Conservation (phyloP, 108 stramenopile genomes). For the Bacterosira constricta region DNA sequence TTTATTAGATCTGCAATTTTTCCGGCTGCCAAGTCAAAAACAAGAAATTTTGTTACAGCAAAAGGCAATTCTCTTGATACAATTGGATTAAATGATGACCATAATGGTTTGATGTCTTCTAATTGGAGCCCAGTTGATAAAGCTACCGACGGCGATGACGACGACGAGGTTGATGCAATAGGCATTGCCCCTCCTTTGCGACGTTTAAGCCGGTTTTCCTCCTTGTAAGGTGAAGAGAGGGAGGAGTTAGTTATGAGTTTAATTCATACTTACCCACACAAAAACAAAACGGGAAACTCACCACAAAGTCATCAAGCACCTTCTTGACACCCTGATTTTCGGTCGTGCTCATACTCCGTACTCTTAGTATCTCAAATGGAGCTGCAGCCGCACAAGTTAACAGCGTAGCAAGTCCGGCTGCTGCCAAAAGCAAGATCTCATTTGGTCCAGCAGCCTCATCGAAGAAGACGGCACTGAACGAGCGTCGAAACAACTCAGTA, state of each 20-base stretch:
- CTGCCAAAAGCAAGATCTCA: conserved; percentile 70
- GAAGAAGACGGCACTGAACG: conserved; percentile 72
- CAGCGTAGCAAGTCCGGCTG: conserved; percentile 74
- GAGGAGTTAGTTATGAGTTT: too few species aligned
- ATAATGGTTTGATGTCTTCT: conserved; percentile 65
- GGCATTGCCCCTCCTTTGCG: background rate
- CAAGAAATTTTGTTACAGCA: conserved; percentile 84
- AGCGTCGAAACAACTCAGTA: conserved; percentile 87
- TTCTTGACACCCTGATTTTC: conserved; percentile 56
- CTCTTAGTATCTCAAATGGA: conserved; percentile 77
- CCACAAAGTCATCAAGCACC: conserved; percentile 71
- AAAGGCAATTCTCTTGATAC: conserved; percentile 88
- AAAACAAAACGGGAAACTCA: conserved; percentile 12
- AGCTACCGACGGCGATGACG: background rate
- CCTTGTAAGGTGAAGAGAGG: conserved; percentile 9
- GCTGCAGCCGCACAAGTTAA: conserved; percentile 67
- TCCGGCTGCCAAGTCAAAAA: conserved; percentile 77
- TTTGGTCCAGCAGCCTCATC: conserved; percentile 44
- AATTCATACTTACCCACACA: background rate
- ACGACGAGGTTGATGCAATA: background rate
- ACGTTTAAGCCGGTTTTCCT: conserved; percentile 38
- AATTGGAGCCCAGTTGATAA: conserved; percentile 20
- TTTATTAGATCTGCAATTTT: conserved; percentile 61
- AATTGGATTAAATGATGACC: conserved; percentile 76
- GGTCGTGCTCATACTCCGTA: conserved; percentile 73